Evolutionary conservation across 495 filamentous ascomycete species (phyloP), one percentile per base, ranked within the genome.

Genomic region (Aspergillus funiculosus): DNA sequence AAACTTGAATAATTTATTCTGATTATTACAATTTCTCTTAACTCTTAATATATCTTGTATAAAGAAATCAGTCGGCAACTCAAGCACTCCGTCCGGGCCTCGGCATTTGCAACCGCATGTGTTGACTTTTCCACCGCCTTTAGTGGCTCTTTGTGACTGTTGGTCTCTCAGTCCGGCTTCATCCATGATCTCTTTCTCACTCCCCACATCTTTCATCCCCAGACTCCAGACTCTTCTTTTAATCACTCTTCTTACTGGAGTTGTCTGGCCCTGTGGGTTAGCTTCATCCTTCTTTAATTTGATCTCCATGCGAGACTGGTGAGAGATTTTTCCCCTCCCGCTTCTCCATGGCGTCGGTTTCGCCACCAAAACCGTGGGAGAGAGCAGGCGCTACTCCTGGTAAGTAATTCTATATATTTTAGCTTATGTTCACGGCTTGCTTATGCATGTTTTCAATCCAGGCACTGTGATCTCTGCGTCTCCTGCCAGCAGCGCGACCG

Each of bases 361-460:
- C 90, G 68, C 91, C 91, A 55, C 91, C 91, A 26, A 97, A 97
- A 69, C 91, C 91, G 14, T 97, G 91, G 91, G 91, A 97, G 69
- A 79, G 81, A 62, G 76, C 79, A 45, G 84, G 87, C 62, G 78
- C 75, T 48, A 68, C 78, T 54, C 64, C 75, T 71, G 72, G 81
- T 60, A 64, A 35, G 40, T 48, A 20, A 18, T 30, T 30, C 40
- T 31, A 48, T 2, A 22, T 19, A 61, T 37, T 24, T 24, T 46
- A 6, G 28, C 39, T 37, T 50, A 24, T 35, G 44, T 46, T 28
- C 28, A 11, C 17, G 3, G 13, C 37, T 35, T 34, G 32, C 25
- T 17, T 18, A 30, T 43, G 44, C 35, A 31, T 39, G 29, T 25
- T 27, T 19, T 45, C 36, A 25, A 11, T 38, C 19, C 28, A 75